Base-by-base conservation (phyloP, 306 rosid genomes). In the Aeschynomene evenia region DNA sequence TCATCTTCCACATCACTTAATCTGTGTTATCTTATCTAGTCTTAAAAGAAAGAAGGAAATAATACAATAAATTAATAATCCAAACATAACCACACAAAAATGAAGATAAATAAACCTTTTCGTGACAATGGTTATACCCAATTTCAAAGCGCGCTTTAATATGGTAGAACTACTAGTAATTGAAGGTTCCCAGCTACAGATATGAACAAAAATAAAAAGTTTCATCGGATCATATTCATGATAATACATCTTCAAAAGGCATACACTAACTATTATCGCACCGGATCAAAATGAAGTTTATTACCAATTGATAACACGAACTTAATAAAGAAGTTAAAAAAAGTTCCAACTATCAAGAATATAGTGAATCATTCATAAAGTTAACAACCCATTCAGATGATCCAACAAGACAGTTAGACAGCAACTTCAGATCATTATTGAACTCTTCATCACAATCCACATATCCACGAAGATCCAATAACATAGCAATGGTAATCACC, bases 391-490 rank as follows among this genome's bases (percentile, higher is more conserved):
- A 16, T 29, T 21, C 40, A 73, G 10, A 52, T 54, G 83, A 68
- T 75, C 77, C 70, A 74, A 34, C 52, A 34, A 22, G 20, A 16
- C 20, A 26, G 15, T 43, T 23, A 22, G 20, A 16, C 20, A 26
- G 15, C 52, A 61, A 73, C 55, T 64, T 40, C 22, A 45, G 16
- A 15, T 51, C 71, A 53, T 24, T 62, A 51, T 40, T 49, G 33
- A 61, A 61, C 19, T 50, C 36, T 37, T 42, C 68, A 40, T 51
- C 70, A 72, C 13, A 54, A 29, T 8, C 37, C 33, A 48, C 68
- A 22, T 22, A 36, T 72, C 68, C 78, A 72, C 21, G 28, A 14
- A 22, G 71, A 66, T 79, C 79, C 79, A 61, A 60, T 34, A 43
- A 67, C 53, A 73, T 53, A 55, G 62, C 51, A 53, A 73, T 20